Conservation (phyloP, 1,284 basidiomycete genomes). For the Sphaerobolus stellatus region DNA sequence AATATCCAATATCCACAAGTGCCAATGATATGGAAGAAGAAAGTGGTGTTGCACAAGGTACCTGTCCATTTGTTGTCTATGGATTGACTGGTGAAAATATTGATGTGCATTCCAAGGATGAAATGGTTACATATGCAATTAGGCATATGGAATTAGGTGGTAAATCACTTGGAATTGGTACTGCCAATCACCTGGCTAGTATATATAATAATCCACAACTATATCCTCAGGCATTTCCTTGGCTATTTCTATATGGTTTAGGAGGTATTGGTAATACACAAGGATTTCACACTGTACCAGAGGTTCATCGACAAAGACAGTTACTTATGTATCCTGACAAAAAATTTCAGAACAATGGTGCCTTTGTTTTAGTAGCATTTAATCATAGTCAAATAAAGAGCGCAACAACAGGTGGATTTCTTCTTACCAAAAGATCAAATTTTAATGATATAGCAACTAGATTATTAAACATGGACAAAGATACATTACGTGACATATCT, state of each 20-base stretch:
- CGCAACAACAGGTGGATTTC: conserved; percentile 31
- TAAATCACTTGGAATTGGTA: conserved; percentile 24
- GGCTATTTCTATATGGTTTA: conserved; percentile 38
- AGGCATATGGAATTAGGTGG: no score
- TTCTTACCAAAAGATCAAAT: conserved; percentile 26
- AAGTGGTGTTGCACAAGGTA: conserved; percentile 29
- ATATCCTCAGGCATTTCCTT: conserved; percentile 37
- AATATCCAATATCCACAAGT: conserved; percentile 22
- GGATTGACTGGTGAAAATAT: no score
- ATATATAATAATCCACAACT: conserved; percentile 32
- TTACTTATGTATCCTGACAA: conserved; percentile 40
- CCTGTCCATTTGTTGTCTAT: conserved; percentile 29
- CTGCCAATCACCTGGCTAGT: conserved; percentile 21
- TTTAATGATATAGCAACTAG: conserved; percentile 28
- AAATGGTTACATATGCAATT: no score
- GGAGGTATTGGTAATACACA: conserved; percentile 28
- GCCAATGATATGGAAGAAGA: conserved; percentile 31
- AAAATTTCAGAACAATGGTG: conserved; percentile 41
- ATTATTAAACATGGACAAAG: conserved; percentile 26
- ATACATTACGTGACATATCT: conserved; percentile 24
- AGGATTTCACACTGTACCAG: conserved; percentile 7
- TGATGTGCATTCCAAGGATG: no score
- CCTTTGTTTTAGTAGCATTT: no score
- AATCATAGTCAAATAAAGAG: no score
- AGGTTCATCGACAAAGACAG: conserved; percentile 20